These are phyloP conservation scores for Phycomyces nitens DNA, from an alignment of 192 early-diverging fungal species.

Conservation along the genomic window DNA sequence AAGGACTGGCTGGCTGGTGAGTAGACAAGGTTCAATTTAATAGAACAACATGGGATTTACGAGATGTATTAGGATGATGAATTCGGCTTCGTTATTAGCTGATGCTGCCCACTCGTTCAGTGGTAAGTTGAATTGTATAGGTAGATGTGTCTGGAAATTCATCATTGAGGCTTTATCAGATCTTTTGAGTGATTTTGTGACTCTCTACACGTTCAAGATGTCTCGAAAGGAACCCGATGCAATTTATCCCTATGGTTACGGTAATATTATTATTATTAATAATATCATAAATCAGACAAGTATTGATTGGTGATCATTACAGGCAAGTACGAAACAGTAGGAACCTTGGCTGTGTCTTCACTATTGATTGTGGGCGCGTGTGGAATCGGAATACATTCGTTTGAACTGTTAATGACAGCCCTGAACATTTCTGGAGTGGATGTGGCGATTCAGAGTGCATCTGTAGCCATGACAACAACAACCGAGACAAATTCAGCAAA, in stretches of 20 bases:
- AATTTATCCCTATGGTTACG: constrained; percentile 69
- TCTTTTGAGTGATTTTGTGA: constrained; percentile 70
- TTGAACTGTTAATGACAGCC: constrained; percentile 47
- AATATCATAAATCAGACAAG: no score
- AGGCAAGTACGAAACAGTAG: constrained; percentile 63
- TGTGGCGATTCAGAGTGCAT: constrained; percentile 9
- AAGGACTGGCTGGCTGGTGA: constrained; percentile 62
- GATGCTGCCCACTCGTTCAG: constrained; percentile 78
- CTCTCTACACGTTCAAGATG: constrained; percentile 71
- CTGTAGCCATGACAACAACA: not conserved
- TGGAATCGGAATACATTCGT: constrained; percentile 64
- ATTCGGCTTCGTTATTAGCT: constrained; percentile 74
- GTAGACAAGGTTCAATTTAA: no score
- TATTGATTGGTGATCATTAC: not conserved
- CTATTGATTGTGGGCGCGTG: constrained; percentile 64
- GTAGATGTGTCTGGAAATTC: no score
- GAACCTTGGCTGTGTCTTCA: constrained; percentile 60
- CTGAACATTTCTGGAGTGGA: constrained; percentile 22
- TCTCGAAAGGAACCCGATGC: constrained; percentile 60
- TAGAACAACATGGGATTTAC: no score
- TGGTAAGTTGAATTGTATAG: constrained; percentile 49
- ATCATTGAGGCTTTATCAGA: constrained; percentile 31
- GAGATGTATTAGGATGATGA: constrained; percentile 58
- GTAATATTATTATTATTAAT: constrained; percentile 19
- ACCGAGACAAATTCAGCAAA: not conserved